These are phyloP conservation scores for Strobilomyces confusus DNA, from an alignment of 768 basidiomycete species.

Conservation along the genomic window DNA sequence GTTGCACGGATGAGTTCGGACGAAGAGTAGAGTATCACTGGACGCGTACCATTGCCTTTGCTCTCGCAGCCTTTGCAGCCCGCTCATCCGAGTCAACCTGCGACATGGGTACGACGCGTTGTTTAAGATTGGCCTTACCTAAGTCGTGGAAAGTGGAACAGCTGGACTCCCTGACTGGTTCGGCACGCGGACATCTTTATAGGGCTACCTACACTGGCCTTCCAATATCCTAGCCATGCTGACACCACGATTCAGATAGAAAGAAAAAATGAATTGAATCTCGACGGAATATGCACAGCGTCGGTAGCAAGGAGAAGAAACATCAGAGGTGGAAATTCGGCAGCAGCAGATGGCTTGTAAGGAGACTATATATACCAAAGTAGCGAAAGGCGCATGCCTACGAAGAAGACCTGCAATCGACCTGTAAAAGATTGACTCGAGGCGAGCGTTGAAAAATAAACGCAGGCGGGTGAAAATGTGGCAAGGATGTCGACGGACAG, in stretches of 20 bases:
- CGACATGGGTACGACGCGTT: constrained; percentile 17
- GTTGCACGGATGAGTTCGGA: constrained; percentile 3
- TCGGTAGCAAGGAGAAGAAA: constrained; percentile 34
- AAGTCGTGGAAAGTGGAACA: constrained; percentile 1
- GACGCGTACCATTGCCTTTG: constrained; percentile 69
- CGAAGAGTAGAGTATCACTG: background rate
- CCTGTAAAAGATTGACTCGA: constrained; percentile 61
- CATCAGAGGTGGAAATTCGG: constrained; percentile 33
- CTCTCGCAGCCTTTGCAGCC: constrained; percentile 77
- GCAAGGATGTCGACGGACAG: constrained; percentile 49
- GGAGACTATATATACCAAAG: constrained; percentile 35
- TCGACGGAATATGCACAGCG: constrained; percentile 44
- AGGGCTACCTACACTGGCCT: constrained; percentile 2
- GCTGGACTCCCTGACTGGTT: background rate
- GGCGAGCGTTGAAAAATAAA: constrained; percentile 43
- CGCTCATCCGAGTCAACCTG: constrained; percentile 64
- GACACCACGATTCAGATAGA: constrained; percentile 2
- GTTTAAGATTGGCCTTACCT: background rate
- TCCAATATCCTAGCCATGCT: background rate
- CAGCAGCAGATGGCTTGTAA: constrained; percentile 30
- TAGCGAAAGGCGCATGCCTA: constrained; percentile 31
- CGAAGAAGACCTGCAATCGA: constrained; percentile 35
- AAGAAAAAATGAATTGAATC: constrained; percentile 35
- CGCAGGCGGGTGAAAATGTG: constrained; percentile 52
- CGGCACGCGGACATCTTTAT: constrained; percentile 2